These are phyloP conservation scores for Trichoderma gamsii DNA, from an alignment of 495 filamentous ascomycete species.

Conservation along the genomic window DNA sequence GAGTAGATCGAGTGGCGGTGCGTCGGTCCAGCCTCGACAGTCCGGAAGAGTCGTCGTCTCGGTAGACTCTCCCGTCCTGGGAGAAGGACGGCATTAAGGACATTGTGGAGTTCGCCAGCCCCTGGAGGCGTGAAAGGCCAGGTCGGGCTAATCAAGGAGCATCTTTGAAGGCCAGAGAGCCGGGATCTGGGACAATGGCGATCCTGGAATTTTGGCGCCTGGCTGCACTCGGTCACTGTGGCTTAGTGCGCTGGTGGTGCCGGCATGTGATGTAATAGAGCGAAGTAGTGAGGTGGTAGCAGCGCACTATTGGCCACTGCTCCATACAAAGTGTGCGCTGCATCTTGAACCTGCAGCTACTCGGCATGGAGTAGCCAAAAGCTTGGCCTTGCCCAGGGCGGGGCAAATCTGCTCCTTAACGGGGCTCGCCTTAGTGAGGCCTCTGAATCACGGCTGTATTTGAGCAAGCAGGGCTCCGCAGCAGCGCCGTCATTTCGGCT, in stretches of 20 bases:
- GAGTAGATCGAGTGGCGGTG: slow-evolving; percentile 14
- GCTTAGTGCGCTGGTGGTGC: not conserved
- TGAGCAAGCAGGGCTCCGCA: not conserved
- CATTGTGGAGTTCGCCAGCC: slow-evolving; percentile 13
- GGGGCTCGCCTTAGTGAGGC: slow-evolving; percentile 5
- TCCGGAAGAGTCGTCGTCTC: slow-evolving; percentile 23
- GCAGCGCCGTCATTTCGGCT: not conserved
- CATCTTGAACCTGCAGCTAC: slow-evolving; percentile 1
- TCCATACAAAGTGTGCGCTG: not conserved
- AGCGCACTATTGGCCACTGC: not conserved
- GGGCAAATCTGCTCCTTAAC: slow-evolving; percentile 10
- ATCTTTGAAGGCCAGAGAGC: slow-evolving; percentile 1
- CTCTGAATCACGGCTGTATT: not conserved
- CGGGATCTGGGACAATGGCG: slow-evolving; percentile 7
- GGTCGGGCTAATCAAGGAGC: slow-evolving; percentile 9
- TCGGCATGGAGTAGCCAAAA: not conserved
- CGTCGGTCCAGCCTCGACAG: slow-evolving; percentile 19
- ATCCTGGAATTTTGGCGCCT: not conserved
- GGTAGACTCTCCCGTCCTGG: slow-evolving; percentile 22
- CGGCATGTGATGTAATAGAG: slow-evolving; percentile 7
- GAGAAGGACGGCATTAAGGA: slow-evolving; percentile 16
- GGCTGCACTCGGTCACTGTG: slow-evolving; percentile 1
- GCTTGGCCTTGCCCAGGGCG: not conserved
- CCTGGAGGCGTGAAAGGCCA: slow-evolving; percentile 1
- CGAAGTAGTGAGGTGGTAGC: not conserved